Evolutionary conservation across 768 basidiomycete genomes (phyloP).

Genomic region (Calocera viscosa): DNA sequence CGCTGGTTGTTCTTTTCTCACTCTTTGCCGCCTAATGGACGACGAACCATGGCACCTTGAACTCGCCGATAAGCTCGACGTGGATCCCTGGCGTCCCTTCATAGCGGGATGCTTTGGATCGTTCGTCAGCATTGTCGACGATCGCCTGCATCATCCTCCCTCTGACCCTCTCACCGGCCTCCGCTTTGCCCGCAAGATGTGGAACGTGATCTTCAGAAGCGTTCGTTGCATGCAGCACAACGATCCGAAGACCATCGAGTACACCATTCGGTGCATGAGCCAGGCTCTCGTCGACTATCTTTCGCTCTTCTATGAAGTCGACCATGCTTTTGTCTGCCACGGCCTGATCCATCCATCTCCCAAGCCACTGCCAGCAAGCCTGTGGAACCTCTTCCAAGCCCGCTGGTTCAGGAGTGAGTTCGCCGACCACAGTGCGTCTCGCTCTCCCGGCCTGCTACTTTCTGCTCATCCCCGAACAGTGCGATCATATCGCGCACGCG

Average conservation of each 20-base stretch:
- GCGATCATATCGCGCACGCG: background rate
- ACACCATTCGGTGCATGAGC: background rate
- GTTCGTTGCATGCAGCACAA: background rate
- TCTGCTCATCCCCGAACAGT: background rate
- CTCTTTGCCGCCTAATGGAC: background rate
- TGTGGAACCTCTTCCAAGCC: background rate
- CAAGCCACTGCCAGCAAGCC: background rate
- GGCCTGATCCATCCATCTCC: background rate
- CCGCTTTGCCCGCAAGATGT: background rate
- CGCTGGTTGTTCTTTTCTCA: background rate
- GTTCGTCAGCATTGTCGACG: background rate
- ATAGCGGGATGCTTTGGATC: background rate
- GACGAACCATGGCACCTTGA: background rate
- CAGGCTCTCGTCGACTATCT: slow-evolving; percentile 3
- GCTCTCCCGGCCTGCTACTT: background rate
- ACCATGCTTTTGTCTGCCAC: background rate
- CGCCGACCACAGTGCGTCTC: background rate
- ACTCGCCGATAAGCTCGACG: background rate
- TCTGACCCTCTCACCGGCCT: background rate
- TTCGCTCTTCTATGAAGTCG: background rate
- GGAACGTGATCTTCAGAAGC: background rate
- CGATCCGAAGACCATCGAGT: background rate
- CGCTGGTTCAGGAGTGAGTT: background rate
- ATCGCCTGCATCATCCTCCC: background rate
- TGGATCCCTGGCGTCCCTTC: background rate